phyloP scores from a whole-genome alignment of 768 basidiomycete genomes.

The Boletus rubroflammeus region DNA sequence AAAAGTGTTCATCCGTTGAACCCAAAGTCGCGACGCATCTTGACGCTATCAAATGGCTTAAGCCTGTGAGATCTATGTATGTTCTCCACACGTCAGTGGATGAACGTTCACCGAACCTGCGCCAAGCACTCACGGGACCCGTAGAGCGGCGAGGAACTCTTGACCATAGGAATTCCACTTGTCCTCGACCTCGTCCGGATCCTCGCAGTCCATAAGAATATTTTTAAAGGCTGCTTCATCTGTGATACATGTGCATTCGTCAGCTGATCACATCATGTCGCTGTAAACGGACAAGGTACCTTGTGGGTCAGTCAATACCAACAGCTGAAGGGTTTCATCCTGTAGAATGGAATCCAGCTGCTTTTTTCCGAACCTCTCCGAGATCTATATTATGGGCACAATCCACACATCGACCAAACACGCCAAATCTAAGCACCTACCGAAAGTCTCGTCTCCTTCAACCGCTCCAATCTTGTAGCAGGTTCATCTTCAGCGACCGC shows the following conservation, averaged over 20 bases:
- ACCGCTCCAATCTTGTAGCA: slow-evolving; percentile 7
- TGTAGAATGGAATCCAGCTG: slow-evolving; percentile 15
- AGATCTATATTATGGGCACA: slow-evolving; percentile 14
- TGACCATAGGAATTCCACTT: slow-evolving; percentile 23
- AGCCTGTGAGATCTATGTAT: neutral
- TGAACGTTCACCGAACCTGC: neutral
- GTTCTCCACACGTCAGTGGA: neutral
- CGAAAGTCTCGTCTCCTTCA: slow-evolving; percentile 19
- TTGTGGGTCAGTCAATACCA: slow-evolving; percentile 19
- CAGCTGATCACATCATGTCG: neutral
- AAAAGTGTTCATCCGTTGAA: slow-evolving; percentile 22
- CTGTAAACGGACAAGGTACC: slow-evolving; percentile 6
- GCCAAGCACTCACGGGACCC: slow-evolving; percentile 12
- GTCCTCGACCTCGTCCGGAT: slow-evolving; percentile 2
- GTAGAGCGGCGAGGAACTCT: slow-evolving; percentile 18
- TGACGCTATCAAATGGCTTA: slow-evolving; percentile 20
- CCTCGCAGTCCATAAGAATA: slow-evolving; percentile 21
- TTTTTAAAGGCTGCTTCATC: slow-evolving; percentile 11
- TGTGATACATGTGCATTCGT: slow-evolving; percentile 1
- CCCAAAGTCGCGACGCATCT: slow-evolving; percentile 33
- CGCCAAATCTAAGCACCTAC: slow-evolving; percentile 8
- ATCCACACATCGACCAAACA: neutral
- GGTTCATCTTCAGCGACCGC: slow-evolving; percentile 11
- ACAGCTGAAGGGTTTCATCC: slow-evolving; percentile 24
- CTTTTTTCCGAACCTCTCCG: slow-evolving; percentile 1